phyloP scores from a whole-genome alignment of 1,139 yeast species.

The Meyerozyma sp. region DNA sequence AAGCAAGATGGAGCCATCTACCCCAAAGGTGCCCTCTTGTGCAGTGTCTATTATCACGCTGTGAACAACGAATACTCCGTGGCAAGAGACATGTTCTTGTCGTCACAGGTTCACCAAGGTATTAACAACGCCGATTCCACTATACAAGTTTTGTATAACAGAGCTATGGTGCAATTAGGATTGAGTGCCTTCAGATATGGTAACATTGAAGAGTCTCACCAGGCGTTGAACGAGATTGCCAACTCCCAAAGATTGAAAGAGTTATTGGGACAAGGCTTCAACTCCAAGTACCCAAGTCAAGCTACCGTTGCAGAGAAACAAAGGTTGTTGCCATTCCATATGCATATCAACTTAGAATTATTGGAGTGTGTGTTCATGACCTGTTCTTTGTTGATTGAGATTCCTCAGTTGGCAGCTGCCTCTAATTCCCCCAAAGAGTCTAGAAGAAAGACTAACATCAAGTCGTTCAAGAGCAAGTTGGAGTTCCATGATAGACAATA shows the following conservation, averaged over 20 bases:
- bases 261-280: constrained; percentile 88
- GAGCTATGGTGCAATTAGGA: constrained; percentile 94
- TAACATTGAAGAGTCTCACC: constrained; percentile 80
- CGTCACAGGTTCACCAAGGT: constrained; percentile 77
- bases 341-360: constrained; percentile 94
- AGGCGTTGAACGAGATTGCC: constrained; percentile 82
- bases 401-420: constrained; percentile 66
- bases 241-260: constrained; percentile 86
- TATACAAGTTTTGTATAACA: constrained; percentile 87
- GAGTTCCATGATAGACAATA: constrained; percentile 94
- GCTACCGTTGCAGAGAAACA: constrained; percentile 61
- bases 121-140: constrained; percentile 82
- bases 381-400: constrained; percentile 82
- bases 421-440: constrained; percentile 36
- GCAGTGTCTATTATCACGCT: constrained; percentile 87
- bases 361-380: constrained; percentile 94
- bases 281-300: constrained; percentile 58
- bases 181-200: constrained; percentile 93
- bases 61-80: constrained; percentile 75
- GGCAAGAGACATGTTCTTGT: constrained; percentile 84
- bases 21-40: constrained; percentile 79
- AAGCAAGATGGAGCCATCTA: constrained; percentile 62
- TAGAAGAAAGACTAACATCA: constrained; percentile 63
- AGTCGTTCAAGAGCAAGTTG: constrained; percentile 86
- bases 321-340: constrained; percentile 93